phyloP scores from a whole-genome alignment of 1,284 basidiomycete species.

The Cryptococcus amylolentus region DNA sequence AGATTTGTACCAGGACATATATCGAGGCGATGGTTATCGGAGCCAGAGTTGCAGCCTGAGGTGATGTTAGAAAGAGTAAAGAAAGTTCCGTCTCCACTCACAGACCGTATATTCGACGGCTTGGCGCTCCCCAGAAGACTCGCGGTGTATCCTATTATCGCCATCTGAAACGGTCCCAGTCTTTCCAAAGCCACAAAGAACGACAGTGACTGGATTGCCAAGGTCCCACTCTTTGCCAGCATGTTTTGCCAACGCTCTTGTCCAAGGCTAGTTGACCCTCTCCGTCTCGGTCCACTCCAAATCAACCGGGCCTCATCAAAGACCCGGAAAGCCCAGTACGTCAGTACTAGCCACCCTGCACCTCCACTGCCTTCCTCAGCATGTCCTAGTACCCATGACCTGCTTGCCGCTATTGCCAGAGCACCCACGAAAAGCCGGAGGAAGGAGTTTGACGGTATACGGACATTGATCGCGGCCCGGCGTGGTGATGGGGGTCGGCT shows the following conservation, averaged over 20 bases:
- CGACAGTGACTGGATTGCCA: slow-evolving; percentile 18
- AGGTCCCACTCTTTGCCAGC: slow-evolving; percentile 5
- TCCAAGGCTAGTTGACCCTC: not conserved
- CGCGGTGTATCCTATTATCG: not conserved
- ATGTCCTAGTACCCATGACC: slow-evolving; percentile 21
- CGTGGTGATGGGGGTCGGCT: too few relatives aligned
- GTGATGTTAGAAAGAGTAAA: too few relatives aligned
- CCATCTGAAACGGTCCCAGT: slow-evolving; percentile 25
- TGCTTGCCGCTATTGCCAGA: slow-evolving; percentile 22
- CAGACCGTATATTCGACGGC: slow-evolving; percentile 1
- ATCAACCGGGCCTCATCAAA: slow-evolving; percentile 58
- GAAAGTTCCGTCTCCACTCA: not conserved
- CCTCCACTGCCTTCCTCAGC: slow-evolving; percentile 13
- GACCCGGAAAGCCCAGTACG: slow-evolving; percentile 51
- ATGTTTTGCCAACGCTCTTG: slow-evolving; percentile 1
- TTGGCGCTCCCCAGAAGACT: not conserved
- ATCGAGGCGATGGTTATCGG: too few relatives aligned
- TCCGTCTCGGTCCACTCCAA: slow-evolving; percentile 40
- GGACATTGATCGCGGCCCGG: too few relatives aligned
- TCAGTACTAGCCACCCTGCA: slow-evolving; percentile 23
- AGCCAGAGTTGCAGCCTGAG: too few relatives aligned
- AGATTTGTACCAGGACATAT: too few relatives aligned
- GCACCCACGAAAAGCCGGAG: slow-evolving; percentile 20
- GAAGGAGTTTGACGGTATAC: slow-evolving; percentile 7
- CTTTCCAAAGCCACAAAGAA: slow-evolving; percentile 22